Evolutionary conservation across 495 filamentous ascomycete genomes (phyloP).

Genomic region (Gamarada debralockiae): DNA sequence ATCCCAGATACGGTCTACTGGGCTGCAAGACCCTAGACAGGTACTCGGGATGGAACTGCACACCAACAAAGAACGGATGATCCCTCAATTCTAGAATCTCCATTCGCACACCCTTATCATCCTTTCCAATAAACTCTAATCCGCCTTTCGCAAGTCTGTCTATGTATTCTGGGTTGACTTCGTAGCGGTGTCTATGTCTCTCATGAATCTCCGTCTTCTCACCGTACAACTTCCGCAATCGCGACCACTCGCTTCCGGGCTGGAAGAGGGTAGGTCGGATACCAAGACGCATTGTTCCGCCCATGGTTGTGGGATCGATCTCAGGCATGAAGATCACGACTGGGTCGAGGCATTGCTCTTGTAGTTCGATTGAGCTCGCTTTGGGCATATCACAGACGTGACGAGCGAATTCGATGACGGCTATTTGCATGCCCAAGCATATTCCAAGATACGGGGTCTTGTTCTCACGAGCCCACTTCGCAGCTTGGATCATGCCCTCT

Average conservation of each 20-base stretch:
- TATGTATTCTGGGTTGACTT: constrained; percentile 66
- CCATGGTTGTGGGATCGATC: constrained; percentile 65
- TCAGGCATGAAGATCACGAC: constrained; percentile 75
- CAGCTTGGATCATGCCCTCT: constrained; percentile 82
- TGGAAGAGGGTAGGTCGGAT: constrained; percentile 52
- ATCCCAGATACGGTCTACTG: constrained; percentile 75
- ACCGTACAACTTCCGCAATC: constrained; percentile 72
- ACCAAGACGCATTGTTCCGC: constrained; percentile 88
- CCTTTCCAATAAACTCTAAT: constrained; percentile 69
- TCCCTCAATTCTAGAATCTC: constrained; percentile 84
- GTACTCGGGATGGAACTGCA: constrained; percentile 88
- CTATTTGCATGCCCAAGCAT: constrained; percentile 93
- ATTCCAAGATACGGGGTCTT: constrained; percentile 84
- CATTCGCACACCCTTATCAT: constrained; percentile 80
- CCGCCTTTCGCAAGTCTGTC: constrained; percentile 53
- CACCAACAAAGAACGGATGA: constrained; percentile 86
- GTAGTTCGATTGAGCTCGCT: constrained; percentile 60
- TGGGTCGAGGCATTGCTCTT: constrained; percentile 33
- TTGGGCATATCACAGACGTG: constrained; percentile 57
- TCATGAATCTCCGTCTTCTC: constrained; percentile 50
- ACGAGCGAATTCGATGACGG: constrained; percentile 85
- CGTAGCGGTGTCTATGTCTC: constrained; percentile 69
- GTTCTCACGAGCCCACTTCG: constrained; percentile 78
- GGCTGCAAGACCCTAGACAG: constrained; percentile 66
- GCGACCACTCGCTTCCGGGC: constrained; percentile 78